Conservation (phyloP, 1,284 basidiomycete species). For the Moniliophthora roreri region DNA sequence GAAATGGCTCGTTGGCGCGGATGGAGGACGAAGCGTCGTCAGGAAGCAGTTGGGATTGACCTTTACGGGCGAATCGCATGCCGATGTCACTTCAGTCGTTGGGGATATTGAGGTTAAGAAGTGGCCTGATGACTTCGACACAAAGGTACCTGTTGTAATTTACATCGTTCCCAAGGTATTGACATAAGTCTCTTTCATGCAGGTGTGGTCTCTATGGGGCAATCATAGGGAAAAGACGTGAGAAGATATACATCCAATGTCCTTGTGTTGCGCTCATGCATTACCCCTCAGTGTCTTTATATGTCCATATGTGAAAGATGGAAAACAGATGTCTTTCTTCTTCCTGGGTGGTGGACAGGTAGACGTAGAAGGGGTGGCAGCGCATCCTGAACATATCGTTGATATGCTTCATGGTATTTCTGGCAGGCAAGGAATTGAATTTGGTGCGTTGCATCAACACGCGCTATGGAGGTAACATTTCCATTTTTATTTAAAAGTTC, state of each 20-base stretch:
- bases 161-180: neutral
- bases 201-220: neutral
- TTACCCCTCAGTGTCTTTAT: conserved; percentile 27
- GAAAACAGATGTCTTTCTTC: conserved; percentile 32
- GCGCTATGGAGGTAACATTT: conserved; percentile 5
- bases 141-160: neutral
- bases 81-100: neutral
- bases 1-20: conserved; percentile 12
- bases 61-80: neutral
- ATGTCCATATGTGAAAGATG: conserved; percentile 27
- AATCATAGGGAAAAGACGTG: neutral
- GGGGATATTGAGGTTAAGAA: neutral
- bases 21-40: conserved; percentile 14
- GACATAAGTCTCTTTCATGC: neutral
- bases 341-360: conserved; percentile 28
- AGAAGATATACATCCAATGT: neutral
- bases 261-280: neutral
- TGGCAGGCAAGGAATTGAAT: conserved; percentile 20
- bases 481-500: no score
- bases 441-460: conserved; percentile 9
- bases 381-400: conserved; percentile 27
- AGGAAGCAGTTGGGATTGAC: conserved; percentile 12
- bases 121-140: no score
- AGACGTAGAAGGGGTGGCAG: conserved; percentile 25
- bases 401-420: conserved; percentile 30